Evolutionary conservation across 805 yeast genomes (phyloP), one percentile per base, ranked within the genome.

Genomic region (Saccharomycopsis malanga): DNA sequence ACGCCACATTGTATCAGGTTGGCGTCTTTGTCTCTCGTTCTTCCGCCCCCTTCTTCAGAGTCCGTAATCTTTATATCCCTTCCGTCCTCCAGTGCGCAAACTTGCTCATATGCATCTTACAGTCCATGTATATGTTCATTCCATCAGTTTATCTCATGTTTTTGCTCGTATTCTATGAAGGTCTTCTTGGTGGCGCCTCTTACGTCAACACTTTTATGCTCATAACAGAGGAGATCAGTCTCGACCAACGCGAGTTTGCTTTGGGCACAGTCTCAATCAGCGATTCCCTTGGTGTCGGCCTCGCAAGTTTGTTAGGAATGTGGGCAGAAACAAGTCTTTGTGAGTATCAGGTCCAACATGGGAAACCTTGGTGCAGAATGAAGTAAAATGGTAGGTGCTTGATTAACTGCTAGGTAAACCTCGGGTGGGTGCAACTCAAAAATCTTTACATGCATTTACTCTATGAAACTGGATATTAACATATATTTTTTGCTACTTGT

Each of bases 11-110:
- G 3, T 91, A 91, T 57, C 98, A 91, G 61, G 60, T 87, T 3
- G 98, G 98, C 6, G 98, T 91, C 0, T 88, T 91, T 58, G 74
- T 91, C 1, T 87, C 97, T 2, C 70, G 98, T 48, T 86, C 97
- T 0, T 86, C 96, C 1, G 81, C 86, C 0, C 69, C 79, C 2
- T 68, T 81, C 48, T 56, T 85, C 22, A 68, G 94, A 40, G 62
- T 89, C 34, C 69, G 63, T 44, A 67, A 70, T 6, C 67, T 91
- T 4, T 80, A 81, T 61, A 35, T 76, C 17, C 75, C 88, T 5
- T 74, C 95, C 0, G 25, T 73, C 0, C 67, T 91, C 35, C 98
- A 91, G 63, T 58, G 70, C 5, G 10, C 77, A 25, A 91, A 89
- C 61, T 68, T 89, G 22, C 42, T 68, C 0, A 36, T 85, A 1